phyloP scores from a whole-genome alignment of 805 yeast species.

The Kodamaea fukazawae region DNA sequence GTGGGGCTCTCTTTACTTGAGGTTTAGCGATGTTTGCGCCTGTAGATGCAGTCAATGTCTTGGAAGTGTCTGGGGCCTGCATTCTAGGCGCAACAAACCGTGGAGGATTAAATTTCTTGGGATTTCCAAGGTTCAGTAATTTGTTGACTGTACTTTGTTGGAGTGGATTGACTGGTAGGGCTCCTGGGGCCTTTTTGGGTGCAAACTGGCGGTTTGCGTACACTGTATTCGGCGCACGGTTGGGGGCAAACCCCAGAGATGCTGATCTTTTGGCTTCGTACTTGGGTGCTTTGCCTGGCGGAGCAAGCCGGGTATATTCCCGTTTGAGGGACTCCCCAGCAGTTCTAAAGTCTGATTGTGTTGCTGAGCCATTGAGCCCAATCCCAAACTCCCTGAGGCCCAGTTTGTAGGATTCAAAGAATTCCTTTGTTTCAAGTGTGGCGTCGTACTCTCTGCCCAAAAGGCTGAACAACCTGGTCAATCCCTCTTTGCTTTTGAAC shows the following conservation, averaged over 20 bases:
- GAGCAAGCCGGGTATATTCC: neutral
- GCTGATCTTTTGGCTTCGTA: constrained; percentile 2
- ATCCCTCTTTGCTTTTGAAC: constrained; percentile 15
- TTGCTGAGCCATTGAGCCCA: constrained; percentile 10
- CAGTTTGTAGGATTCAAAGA: constrained; percentile 13
- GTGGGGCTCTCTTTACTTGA: constrained; percentile 27
- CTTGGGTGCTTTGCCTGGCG: constrained; percentile 2
- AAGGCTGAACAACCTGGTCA: constrained; percentile 20
- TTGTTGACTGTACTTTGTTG: neutral
- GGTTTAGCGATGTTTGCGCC: too few relatives aligned
- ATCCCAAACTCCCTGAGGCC: constrained; percentile 12
- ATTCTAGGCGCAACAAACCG: constrained; percentile 8
- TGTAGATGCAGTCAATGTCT: neutral
- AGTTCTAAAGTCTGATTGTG: constrained; percentile 10
- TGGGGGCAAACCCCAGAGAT: too few relatives aligned
- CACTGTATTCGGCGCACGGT: too few relatives aligned
- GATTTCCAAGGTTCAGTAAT: constrained; percentile 1
- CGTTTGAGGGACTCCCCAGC: constrained; percentile 3
- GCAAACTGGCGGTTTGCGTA: neutral
- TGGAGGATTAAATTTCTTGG: constrained; percentile 1
- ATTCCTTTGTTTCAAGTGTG: constrained; percentile 12
- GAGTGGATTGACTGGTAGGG: neutral
- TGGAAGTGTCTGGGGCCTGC: neutral
- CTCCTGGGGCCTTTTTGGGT: constrained; percentile 1
- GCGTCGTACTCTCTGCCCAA: constrained; percentile 8